Conservation (phyloP, 345 rosid genomes). For the Gossypium rotundifolium region DNA sequence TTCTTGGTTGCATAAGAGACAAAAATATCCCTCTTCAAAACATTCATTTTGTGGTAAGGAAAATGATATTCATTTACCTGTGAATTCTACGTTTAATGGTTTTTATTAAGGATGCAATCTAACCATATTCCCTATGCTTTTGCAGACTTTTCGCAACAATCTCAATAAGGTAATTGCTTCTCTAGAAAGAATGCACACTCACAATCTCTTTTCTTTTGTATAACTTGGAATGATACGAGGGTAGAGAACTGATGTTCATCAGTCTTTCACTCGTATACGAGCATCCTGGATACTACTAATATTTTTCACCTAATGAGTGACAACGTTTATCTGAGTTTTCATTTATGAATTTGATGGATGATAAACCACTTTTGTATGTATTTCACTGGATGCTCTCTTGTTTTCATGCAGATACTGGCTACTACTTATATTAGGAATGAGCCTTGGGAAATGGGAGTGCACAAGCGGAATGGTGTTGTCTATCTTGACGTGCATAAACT, state of each 20-base stretch:
- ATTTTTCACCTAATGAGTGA: background rate
- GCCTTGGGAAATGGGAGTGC: constrained; percentile 99
- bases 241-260: background rate
- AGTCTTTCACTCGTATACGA: background rate
- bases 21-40: constrained; percentile 74
- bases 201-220: background rate
- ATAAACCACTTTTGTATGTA: background rate
- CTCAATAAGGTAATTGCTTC: constrained; percentile 72
- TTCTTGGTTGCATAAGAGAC: constrained; percentile 78
- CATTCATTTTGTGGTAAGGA: constrained; percentile 94
- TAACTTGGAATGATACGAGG: background rate
- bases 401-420: constrained; percentile 58
- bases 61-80: constrained; percentile 14
- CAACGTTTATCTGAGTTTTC: background rate
- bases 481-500: constrained; percentile 93
- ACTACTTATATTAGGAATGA: constrained; percentile 80
- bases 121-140: constrained; percentile 14
- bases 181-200: background rate
- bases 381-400: constrained; percentile 4
- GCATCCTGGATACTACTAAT: background rate
- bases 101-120: constrained; percentile 20
- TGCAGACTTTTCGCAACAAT: constrained; percentile 87
- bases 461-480: constrained; percentile 88
- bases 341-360: background rate
- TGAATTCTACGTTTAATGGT: background rate